Evolutionary conservation across 176 grass and related monocot species (phyloP), one percentile per base, ranked within the genome.

Genomic region (Rhipidocladum racemiflorum): DNA sequence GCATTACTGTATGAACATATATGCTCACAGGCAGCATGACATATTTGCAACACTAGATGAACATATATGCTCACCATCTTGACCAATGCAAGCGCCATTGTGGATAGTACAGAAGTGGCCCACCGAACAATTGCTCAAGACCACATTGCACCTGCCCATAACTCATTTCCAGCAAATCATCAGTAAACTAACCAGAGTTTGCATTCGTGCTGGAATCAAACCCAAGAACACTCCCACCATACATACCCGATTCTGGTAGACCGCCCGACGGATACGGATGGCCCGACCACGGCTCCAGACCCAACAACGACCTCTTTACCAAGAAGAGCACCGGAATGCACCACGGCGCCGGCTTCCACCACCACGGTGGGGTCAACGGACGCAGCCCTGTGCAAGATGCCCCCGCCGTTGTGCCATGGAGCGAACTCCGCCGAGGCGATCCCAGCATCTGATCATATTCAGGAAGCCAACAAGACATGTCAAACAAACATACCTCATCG

Each of bases 161-260:
- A 23, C 32, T 67, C 14, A 73, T 15, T 63, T 39, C 13, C 50
- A 36, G 32, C 9, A 76, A 88, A 86, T 36, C 25, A 86, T 36
- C 25, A 60, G 17, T 11, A 55, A 25, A 64, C 18, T 32, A 75
- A 69, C 13, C 13, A 77, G 28, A 77, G 16, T 56, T 29, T 68
- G 11, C 25, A 10, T 12, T 12, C 6, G 8, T 35, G 2, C 30
- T 38, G 2, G 12, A 24, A 88, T 65, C 3, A 32, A 30, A n/a
- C 7, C 17, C 0, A 10, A 9, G 30, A 29, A 55, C 75, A 34
- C 1, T 34, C 32, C 32, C 74, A 14, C 2, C 50, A 70, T 84
- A 97, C 50, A 70, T 84, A 97, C 95, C 95, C 88, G 13, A 95
- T 75, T 73, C 72, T 95, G 21, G 95, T 94, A 6, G 92, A 93